These are phyloP conservation scores for Solanum habrochaites DNA, from an alignment of 257 asterid species.

Conservation along the genomic window DNA sequence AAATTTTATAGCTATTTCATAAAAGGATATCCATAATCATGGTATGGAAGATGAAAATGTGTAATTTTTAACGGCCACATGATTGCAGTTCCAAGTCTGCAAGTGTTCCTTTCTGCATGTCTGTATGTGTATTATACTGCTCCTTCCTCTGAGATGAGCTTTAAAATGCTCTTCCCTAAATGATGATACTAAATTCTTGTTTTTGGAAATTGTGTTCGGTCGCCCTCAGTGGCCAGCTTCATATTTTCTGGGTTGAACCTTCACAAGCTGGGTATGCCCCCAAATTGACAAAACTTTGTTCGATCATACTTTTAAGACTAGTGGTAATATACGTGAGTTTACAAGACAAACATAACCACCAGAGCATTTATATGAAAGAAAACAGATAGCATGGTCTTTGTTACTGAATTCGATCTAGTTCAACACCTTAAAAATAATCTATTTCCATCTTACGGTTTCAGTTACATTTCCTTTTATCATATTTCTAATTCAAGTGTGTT, in stretches of 20 bases:
- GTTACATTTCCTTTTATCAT: neutral
- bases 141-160: neutral
- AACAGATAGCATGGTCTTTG: neutral
- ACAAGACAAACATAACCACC: neutral
- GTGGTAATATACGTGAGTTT: neutral
- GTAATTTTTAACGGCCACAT: neutral
- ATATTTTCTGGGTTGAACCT: neutral
- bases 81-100: neutral
- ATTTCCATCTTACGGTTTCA: neutral
- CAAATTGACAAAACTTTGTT: neutral
- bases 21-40: neutral
- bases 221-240: neutral
- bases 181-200: neutral
- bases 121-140: neutral
- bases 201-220: neutral
- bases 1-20: neutral
- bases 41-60: neutral
- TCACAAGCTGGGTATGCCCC: neutral
- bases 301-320: neutral
- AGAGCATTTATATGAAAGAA: neutral
- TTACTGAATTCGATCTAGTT: neutral
- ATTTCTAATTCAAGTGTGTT: neutral
- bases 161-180: neutral
- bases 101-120: neutral
- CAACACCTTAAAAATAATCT: neutral